Conservation (phyloP, 169 alveolate species). For the Plasmodium blacklocki region DNA sequence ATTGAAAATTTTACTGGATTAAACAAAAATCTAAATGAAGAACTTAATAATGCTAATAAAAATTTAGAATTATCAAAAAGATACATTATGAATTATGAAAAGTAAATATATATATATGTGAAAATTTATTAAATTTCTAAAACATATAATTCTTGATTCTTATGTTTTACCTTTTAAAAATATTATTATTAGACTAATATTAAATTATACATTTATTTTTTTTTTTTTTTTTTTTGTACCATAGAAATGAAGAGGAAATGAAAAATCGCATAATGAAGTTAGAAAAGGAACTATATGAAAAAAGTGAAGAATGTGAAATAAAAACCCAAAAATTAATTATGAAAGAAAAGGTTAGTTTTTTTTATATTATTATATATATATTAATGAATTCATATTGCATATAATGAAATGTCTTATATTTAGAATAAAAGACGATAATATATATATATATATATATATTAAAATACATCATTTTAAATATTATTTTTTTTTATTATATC, state of each 20-base stretch:
- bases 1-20: slow-evolving; percentile 74
- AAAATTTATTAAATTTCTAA: slow-evolving; percentile 13
- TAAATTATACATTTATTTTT: not conserved
- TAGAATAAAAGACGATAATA: too few species aligned
- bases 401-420: not conserved
- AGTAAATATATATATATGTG: slow-evolving; percentile 33
- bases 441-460: not conserved
- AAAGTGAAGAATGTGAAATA: slow-evolving; percentile 75
- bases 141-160: not conserved
- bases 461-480: not conserved
- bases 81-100: slow-evolving; percentile 75
- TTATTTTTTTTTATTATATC: slow-evolving; percentile 16
- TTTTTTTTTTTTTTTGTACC: slow-evolving; percentile 8
- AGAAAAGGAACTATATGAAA: slow-evolving; percentile 73
- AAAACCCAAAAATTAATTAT: slow-evolving; percentile 71
- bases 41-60: slow-evolving; percentile 75
- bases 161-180: not conserved
- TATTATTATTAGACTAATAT: slow-evolving; percentile 5
- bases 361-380: slow-evolving; percentile 4
- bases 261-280: slow-evolving; percentile 72
- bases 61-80: slow-evolving; percentile 74
- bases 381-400: not conserved
- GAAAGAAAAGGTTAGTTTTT: slow-evolving; percentile 70
- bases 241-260: slow-evolving; percentile 77
- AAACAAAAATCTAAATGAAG: slow-evolving; percentile 66